A percentile compares a stretch with the other conserved stretches of the same genome.
Conservation (phyloP, 2,329 filamentous ascomycete genomes). For the Cercospora sp. region DNA sequence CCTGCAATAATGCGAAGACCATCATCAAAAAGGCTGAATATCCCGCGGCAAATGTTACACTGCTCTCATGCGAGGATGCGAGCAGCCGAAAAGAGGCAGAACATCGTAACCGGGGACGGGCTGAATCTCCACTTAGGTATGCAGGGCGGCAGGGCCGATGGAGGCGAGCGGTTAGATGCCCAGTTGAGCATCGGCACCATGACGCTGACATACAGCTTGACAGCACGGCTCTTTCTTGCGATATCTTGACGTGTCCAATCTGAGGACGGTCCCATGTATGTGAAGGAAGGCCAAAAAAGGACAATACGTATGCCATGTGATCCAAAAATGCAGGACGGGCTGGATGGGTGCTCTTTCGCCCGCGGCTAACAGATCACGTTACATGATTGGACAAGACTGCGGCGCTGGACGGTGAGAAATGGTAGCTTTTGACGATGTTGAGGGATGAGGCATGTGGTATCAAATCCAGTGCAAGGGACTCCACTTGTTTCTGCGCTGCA, state of each 20-base stretch:
- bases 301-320: background rate
- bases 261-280: background rate
- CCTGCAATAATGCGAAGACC: background rate
- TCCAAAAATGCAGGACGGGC: background rate
- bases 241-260: background rate
- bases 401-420: background rate
- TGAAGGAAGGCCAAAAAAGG: background rate
- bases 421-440: background rate
- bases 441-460: background rate
- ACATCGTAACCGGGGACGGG: background rate
- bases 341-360: background rate
- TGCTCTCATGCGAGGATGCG: background rate
- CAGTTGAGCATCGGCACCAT: background rate
- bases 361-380: background rate
- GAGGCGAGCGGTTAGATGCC: background rate
- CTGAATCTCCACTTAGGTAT: background rate
- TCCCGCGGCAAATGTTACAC: background rate
- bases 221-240: background rate
- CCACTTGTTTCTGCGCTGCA: background rate
- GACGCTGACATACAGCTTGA: background rate
- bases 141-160: background rate
- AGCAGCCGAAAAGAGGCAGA: background rate
- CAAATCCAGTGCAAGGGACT: background rate
- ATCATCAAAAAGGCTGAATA: background rate
- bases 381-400: background rate